Evolutionary conservation across 2,329 filamentous ascomycete genomes (phyloP), one percentile per base, ranked within the genome.

Genomic region (Emmonsiellopsis sp.): DNA sequence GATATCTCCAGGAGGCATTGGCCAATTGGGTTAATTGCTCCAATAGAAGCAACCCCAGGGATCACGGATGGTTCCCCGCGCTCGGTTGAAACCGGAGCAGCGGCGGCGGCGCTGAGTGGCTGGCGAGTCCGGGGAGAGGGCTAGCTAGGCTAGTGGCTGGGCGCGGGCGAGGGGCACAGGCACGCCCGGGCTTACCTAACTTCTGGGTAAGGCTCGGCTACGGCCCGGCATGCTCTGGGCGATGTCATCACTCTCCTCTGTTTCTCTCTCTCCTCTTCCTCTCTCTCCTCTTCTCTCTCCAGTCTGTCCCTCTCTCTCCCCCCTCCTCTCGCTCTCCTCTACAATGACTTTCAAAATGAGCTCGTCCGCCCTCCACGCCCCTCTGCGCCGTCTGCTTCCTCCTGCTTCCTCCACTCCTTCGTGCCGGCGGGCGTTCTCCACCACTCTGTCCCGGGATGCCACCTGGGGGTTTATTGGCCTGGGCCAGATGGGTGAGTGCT

Each of bases 391-490:
- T 35, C 30, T 58, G 15, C 34, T 54, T 32, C 45, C 54, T 5
- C 10, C 54, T 16, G 16, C 50, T 10, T 45, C 26, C 35, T 15
- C 50, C 37, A 13, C 53, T n/a, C 3, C 35, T 50, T 31, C 26
- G 13, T 49, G 46, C 15, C 52, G 59, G 43, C 59, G 71, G 54
- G 59, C 65, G 32, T 81, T 82, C 59, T 78, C 78, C 30, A 70
- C 67, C 5, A 75, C 76, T 6, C 46, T 63, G n/a, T 63, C 61
- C 31, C 70, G 70, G 50, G 69, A 74, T 62, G 73, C 74, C 57
- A 76, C 76, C 61, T 83, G 76, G 75, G 80, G 79, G 0, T 83
- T 83, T 61, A 77, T 83, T 55, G 80, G 80, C 11, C 67, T 83
- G 44, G 80, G 80, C 11, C 77, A 79, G 65, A 83, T 83, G 80